Conservation (phyloP, 306 rosid genomes). For the Pyrus betulifolia region DNA sequence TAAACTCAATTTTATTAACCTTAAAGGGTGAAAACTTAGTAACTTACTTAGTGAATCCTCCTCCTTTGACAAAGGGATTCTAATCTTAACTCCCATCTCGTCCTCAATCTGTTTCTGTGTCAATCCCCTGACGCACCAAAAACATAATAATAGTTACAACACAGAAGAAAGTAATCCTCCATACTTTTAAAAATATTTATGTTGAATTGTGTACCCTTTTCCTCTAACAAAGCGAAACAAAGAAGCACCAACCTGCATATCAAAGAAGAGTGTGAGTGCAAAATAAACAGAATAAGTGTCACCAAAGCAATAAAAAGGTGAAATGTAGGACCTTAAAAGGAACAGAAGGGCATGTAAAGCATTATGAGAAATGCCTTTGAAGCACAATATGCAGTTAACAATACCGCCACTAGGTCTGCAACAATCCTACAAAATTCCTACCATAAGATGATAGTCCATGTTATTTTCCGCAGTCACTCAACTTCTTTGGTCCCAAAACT, state of each 20-base stretch:
- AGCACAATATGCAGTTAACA: neutral
- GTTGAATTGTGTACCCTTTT: slow-evolving; percentile 47
- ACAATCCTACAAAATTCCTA: neutral
- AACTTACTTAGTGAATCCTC: slow-evolving; percentile 68
- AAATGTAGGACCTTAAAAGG: neutral
- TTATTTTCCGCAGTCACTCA: neutral
- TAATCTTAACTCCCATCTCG: slow-evolving; percentile 64
- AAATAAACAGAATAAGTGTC: neutral
- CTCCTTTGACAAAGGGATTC: slow-evolving; percentile 53
- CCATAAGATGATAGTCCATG: neutral
- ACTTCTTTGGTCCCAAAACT: too few relatives aligned
- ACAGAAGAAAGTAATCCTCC: slow-evolving; percentile 10
- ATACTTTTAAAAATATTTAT: slow-evolving; percentile 2
- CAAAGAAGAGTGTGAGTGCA: slow-evolving; percentile 16
- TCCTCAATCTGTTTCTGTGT: slow-evolving; percentile 68
- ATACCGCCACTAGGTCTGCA: neutral
- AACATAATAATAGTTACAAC: slow-evolving; percentile 1
- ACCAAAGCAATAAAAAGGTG: neutral
- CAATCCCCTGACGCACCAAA: slow-evolving; percentile 50
- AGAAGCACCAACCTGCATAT: slow-evolving; percentile 73
- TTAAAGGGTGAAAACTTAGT: slow-evolving; percentile 62
- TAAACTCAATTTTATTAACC: slow-evolving; percentile 1
- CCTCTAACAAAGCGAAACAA: slow-evolving; percentile 73
- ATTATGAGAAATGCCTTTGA: neutral
- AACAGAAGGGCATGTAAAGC: neutral